Percentiles rank a stretch among this genome's conserved stretches.
Evolutionary conservation across 1,284 basidiomycete genomes (phyloP).

Genomic region (Heliocybe sulcata): DNA sequence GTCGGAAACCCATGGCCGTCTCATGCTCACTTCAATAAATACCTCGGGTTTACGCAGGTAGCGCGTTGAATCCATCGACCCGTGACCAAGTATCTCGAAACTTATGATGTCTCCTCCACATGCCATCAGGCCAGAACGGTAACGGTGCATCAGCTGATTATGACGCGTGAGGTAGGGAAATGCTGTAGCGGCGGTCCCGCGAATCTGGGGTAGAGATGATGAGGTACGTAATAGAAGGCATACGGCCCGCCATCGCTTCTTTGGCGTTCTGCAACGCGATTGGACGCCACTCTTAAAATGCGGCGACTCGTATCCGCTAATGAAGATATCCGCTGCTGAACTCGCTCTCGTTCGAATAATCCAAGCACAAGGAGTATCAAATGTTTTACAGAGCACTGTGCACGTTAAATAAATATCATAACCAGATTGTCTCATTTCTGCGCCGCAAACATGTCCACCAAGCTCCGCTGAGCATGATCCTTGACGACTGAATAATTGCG

Average conservation of each 20-base stretch:
- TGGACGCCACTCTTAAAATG: background rate
- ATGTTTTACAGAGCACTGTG: too few species aligned
- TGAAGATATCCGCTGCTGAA: too few species aligned
- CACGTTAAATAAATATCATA: too few species aligned
- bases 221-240: background rate
- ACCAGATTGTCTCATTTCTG: background rate
- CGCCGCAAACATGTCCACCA: slow-evolving; percentile 18
- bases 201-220: background rate
- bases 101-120: background rate
- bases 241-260: background rate
- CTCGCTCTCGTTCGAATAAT: too few species aligned
- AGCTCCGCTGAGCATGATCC: slow-evolving; percentile 21
- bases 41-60: background rate
- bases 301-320: background rate
- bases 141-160: background rate
- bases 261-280: background rate
- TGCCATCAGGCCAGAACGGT: background rate
- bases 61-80: background rate
- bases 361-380: too few species aligned
- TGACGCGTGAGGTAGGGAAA: background rate
- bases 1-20: background rate
- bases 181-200: background rate
- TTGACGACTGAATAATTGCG: slow-evolving; percentile 43
- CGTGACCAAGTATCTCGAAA: background rate
- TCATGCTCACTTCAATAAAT: background rate